Evolutionary conservation across 1,284 basidiomycete species (phyloP).

Genomic region (Melampsora larici-populina): DNA sequence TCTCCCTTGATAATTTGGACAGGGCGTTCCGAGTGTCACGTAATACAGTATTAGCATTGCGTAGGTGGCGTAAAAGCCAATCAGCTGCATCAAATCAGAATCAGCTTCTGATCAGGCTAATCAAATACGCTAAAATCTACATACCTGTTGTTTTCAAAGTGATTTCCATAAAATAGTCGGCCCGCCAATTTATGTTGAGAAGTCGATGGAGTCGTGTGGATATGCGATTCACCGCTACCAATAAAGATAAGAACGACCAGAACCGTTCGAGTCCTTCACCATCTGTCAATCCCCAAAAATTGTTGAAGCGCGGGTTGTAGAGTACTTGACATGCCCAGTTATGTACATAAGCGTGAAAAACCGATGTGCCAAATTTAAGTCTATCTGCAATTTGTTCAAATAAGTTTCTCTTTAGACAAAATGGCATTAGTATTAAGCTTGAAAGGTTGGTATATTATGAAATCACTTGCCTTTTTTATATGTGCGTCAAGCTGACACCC

Average conservation of each 20-base stretch:
- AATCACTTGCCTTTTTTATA: not conserved
- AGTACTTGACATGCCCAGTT: too few relatives aligned
- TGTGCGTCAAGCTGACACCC: conserved; percentile 16
- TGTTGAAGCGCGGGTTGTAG: too few relatives aligned
- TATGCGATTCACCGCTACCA: not conserved
- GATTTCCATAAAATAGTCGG: not conserved
- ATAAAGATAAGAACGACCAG: not conserved
- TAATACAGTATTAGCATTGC: not conserved
- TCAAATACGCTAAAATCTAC: not conserved
- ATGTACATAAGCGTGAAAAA: too few relatives aligned
- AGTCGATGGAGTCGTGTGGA: conserved; percentile 4
- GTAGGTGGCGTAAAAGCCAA: not conserved
- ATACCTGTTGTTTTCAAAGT: not conserved
- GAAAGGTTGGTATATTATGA: not conserved
- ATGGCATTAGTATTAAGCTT: not conserved
- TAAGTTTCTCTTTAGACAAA: not conserved
- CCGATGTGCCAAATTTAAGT: too few relatives aligned
- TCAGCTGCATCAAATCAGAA: not conserved
- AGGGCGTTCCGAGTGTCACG: not conserved
- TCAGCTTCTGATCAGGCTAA: not conserved
- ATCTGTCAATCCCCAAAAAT: too few relatives aligned
- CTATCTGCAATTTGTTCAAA: not conserved
- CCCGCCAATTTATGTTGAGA: not conserved
- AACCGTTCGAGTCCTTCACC: too few relatives aligned
- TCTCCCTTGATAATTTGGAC: not conserved